Evolutionary conservation across 768 basidiomycete species (phyloP).

Genomic region (Boletellus ananas): DNA sequence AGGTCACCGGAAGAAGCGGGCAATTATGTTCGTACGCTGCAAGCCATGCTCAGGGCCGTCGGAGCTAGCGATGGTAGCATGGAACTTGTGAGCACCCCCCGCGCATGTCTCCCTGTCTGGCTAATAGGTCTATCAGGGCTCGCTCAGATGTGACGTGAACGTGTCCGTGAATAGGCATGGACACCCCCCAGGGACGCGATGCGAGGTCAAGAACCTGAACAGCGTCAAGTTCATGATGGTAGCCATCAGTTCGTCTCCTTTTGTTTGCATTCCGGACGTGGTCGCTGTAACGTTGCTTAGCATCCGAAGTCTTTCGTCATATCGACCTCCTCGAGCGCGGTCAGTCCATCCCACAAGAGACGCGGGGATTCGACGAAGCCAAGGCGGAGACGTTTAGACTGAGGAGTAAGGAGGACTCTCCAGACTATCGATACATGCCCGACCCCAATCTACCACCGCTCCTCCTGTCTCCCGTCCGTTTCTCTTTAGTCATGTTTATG

Average conservation of each 20-base stretch:
- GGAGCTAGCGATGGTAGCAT: constrained; percentile 94
- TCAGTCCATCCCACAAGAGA: constrained; percentile 68
- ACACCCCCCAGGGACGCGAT: constrained; percentile 69
- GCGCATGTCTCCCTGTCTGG: not conserved
- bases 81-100: constrained; percentile 69
- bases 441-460: constrained; percentile 89
- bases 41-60: constrained; percentile 74
- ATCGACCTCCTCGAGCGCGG: constrained; percentile 48
- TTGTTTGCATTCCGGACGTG: not conserved
- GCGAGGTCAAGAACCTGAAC: constrained; percentile 97
- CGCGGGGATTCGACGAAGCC: constrained; percentile 84
- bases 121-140: constrained; percentile 55
- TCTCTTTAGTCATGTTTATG: not conserved
- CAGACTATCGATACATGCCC: constrained; percentile 98
- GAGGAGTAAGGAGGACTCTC: constrained; percentile 88
- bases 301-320: constrained; percentile 79
- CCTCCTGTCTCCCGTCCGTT: constrained; percentile 46
- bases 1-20: constrained; percentile 87
- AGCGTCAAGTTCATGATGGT: constrained; percentile 79
- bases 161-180: constrained; percentile 79
- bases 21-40: constrained; percentile 79
- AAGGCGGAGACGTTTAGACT: constrained; percentile 77
- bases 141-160: constrained; percentile 92
- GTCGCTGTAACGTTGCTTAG: constrained; percentile 39
- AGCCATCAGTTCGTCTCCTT: constrained; percentile 66